Evolutionary conservation across 305 asterid genomes (phyloP), one percentile per base, ranked within the genome.

Genomic region (Fraxinus sp.): DNA sequence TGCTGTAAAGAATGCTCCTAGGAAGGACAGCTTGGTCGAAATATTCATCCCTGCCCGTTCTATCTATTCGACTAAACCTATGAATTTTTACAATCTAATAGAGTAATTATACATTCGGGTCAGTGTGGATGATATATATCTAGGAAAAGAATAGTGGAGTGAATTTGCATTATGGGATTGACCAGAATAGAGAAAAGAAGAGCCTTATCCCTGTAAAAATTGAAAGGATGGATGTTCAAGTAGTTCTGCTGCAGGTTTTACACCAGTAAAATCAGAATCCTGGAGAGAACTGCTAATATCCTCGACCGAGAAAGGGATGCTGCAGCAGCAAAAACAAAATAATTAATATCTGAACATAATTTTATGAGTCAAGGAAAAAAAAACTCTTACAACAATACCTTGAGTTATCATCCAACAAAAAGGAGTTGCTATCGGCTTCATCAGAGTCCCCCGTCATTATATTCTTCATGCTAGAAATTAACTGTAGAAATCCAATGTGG

Each of bases 241-340:
- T 49, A 94, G 92, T 80, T 91, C 90, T 32, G 78, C 85, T 49
- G 96, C 93, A 57, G 91, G 90, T 89, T 87, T 90, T 81, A 92
- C 94, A 35, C 94, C 93, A 39, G 85, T 90, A 84, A 94, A 93
- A 87, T 91, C 92, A 32, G 82, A 78, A 18, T 88, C 94, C 43
- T 87, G 89, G 87, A 88, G 78, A 82, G 90, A 88, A 84, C 78
- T 78, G 89, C 89, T 83, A 71, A 94, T 86, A 28, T 91, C 95
- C 52, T 94, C 94, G 52, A 90, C 90, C 11, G 90, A 90, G 86
- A 94, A 85, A 18, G 95, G 96, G 75, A 89, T 88, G 83, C 97
- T 94, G 94, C 93, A 86, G 79, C 13, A 8, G 74, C 18, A 82
- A 36, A 33, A 70, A 66, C 2, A 79, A n/a, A 36, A 72, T 64